These are phyloP conservation scores for Emergomyces pasteurianus DNA, from an alignment of 2,329 filamentous ascomycete species.

Conservation along the genomic window DNA sequence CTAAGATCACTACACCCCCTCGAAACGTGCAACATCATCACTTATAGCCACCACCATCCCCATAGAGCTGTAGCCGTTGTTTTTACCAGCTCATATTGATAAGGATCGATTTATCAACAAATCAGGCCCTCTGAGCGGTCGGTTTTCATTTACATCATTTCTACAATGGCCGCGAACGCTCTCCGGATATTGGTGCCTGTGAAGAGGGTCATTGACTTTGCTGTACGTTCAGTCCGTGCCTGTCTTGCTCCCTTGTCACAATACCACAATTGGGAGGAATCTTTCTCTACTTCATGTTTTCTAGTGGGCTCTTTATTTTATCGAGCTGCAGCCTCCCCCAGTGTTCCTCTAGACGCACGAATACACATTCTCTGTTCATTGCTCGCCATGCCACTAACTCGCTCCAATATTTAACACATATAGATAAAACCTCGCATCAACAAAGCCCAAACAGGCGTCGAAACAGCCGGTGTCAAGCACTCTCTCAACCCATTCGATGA, in stretches of 20 bases:
- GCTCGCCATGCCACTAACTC: neutral
- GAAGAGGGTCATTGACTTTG: constrained; percentile 80
- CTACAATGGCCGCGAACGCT: constrained; percentile 31
- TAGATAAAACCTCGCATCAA: constrained; percentile 61
- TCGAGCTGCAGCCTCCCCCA: neutral
- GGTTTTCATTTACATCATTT: neutral
- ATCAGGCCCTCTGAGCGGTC: neutral
- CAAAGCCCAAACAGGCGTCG: constrained; percentile 69
- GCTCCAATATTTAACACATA: neutral
- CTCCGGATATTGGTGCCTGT: constrained; percentile 68
- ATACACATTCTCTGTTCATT: neutral
- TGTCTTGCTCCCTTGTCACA: neutral
- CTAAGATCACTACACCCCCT: neutral
- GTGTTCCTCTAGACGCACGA: neutral
- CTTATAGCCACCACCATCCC: neutral
- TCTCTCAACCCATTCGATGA: constrained; percentile 99
- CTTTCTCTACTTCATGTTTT: neutral
- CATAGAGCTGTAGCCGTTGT: neutral
- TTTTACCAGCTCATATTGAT: neutral
- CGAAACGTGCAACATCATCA: neutral
- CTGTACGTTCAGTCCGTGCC: constrained; percentile 41
- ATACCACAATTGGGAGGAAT: neutral
- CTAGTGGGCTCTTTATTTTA: neutral
- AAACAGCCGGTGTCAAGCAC: constrained; percentile 89
- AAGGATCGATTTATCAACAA: neutral